Evolutionary conservation across 148 eudicot genomes (phyloP).

Genomic region (Rhododendron mucronatum): DNA sequence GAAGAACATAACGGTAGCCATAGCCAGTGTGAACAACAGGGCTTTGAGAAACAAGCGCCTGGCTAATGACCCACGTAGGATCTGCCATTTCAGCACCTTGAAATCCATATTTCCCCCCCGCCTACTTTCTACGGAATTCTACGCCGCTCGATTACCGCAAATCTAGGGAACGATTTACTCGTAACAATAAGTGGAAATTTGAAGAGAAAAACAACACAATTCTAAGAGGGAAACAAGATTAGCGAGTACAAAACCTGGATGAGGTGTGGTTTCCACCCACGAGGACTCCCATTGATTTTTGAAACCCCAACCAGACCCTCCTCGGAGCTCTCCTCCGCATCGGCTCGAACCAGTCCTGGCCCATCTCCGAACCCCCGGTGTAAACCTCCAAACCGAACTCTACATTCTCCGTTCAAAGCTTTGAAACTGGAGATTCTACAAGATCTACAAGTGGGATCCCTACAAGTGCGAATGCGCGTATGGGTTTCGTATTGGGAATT

Average conservation of each 20-base stretch:
- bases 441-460: no score
- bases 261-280: constrained; percentile 99
- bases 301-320: constrained; percentile 79
- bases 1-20: constrained; percentile 45
- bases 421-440: no score
- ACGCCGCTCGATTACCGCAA: constrained; percentile 1
- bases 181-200: background rate
- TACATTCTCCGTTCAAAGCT: constrained; percentile 5
- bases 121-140: background rate
- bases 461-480: no score
- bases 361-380: constrained; percentile 12
- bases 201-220: background rate
- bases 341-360: constrained; percentile 33
- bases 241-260: constrained; percentile 97
- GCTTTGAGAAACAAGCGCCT: constrained; percentile 47
- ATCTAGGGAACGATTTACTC: background rate
- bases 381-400: background rate
- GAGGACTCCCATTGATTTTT: constrained; percentile 79
- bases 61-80: constrained; percentile 56
- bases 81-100: constrained; percentile 63
- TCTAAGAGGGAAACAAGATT: constrained; percentile 14
- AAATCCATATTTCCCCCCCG: constrained; percentile 24
- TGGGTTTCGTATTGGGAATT: background rate
- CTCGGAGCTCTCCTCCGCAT: constrained; percentile 48
- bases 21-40: constrained; percentile 42